Conservation (phyloP, 2,329 filamentous ascomycete genomes). For the Gremmenia infestans region DNA sequence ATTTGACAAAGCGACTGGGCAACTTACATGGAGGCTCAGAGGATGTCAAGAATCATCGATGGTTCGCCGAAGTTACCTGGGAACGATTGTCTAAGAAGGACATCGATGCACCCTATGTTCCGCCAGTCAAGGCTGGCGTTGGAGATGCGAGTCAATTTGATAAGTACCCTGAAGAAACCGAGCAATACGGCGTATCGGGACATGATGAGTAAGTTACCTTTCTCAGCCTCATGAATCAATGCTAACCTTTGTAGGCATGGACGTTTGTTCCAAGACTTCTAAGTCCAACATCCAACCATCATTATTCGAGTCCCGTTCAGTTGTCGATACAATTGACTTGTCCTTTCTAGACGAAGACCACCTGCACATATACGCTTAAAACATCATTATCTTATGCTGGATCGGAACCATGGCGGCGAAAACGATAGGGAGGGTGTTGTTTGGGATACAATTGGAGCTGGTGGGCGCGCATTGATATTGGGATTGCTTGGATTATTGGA, state of each 20-base stretch:
- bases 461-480: neutral
- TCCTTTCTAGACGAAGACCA: neutral
- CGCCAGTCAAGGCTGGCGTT: slow-evolving; percentile 86
- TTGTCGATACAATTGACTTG: neutral
- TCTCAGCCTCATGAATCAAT: neutral
- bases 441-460: neutral
- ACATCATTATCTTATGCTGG: neutral
- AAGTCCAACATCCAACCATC: neutral
- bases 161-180: slow-evolving; percentile 94
- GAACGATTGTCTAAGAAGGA: slow-evolving; percentile 90
- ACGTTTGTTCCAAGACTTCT: slow-evolving; percentile 4
- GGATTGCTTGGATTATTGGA: neutral
- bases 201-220: slow-evolving; percentile 74
- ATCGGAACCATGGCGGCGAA: neutral
- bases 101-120: slow-evolving; percentile 96
- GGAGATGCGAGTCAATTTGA: slow-evolving; percentile 98
- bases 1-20: slow-evolving; percentile 89
- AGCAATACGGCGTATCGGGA: slow-evolving; percentile 76
- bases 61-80: slow-evolving; percentile 98
- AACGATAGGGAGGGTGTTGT: neutral
- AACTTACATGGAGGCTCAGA: slow-evolving; percentile 87
- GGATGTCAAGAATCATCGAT: slow-evolving; percentile 92
- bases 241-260: neutral
- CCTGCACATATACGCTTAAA: slow-evolving; percentile 1
- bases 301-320: no score